Evolutionary conservation across 2,329 filamentous ascomycete genomes (phyloP), one percentile per base, ranked within the genome.

Genomic region (Cadophora malorum): DNA sequence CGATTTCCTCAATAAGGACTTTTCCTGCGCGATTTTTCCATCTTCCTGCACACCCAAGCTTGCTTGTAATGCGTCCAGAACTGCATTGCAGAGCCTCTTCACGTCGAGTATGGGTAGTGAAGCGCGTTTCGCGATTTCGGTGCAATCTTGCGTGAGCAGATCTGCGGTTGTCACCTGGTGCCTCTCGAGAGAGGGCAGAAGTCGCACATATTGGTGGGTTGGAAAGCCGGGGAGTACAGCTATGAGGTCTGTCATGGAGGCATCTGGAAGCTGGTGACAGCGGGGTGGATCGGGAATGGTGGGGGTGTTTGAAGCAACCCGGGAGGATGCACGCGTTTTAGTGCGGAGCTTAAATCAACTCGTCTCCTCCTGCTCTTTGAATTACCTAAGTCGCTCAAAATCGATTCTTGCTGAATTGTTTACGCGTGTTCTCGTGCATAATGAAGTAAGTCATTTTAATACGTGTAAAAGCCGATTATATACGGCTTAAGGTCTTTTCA

Each of bases 81-180:
- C 81, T 64, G 89, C 89, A 66, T 85, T 84, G 70, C 88, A 86
- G 45, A 98, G 83, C 69, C 89, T 88, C 79, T 90, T 91, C 74
- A 97, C 84, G 76, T 97, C 93, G 49, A 91, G 85, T 8, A 95
- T 83, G 2, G 95, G 93, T 21, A 97, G 84, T 71, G 91, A 90
- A 61, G 94, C 94, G 78, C 93, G 91, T 81, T 92, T 96, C 67
- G 93, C 93, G 72, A 98, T 88, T 76, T 97, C 91, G 69, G 90
- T 84, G 4, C 90, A 86, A 76, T 97, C 92, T 70, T 96, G 89
- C 2, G 92, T 92, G 75, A 99, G 85, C 60, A 99, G 86, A 78
- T 99, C 96, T 74, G 88, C 89, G 38, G 91, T 92, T 31, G 91
- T 91, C 77, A 99, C 83, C 63, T 85, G 84, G 74, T 92, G 88